Evolutionary conservation across 306 rosid genomes (phyloP), one percentile per base, ranked within the genome.

Genomic region (Cucurbita maxima): DNA sequence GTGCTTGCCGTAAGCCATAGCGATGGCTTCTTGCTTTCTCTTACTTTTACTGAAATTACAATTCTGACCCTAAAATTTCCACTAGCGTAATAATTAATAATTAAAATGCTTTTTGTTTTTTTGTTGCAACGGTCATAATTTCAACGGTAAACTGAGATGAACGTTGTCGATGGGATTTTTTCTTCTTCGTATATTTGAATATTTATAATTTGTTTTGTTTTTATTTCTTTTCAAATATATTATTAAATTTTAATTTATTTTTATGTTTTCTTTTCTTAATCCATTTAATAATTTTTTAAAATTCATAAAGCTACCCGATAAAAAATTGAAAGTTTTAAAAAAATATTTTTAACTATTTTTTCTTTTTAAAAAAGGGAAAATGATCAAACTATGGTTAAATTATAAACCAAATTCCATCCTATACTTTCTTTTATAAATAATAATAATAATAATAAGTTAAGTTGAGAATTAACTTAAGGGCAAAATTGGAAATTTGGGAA

Each of bases 1-100:
- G 58, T 71, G 77, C 74, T 69, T 75, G 84, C 83, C 78, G 79
- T 77, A 72, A 76, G 85, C 59, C 79, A n/a, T 16, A 18, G 40
- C 11, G 55, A 34, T 41, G 52, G 68, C 73, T 75, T 70, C 48
- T 25, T 20, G 25, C 74, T 48, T 59, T 47, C 30, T 36, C 30
- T 20, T 19, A 45, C 53, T 40, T 72, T 77, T 34, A 9, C 10
- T 18, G 54, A 56, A 80, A 78, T 83, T 36, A 78, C 79, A 14
- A 11, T 22, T 48, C 5, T 48, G 1, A 1, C 73, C 73, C 55
- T 25, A 4, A 1, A 37, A 43, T 8, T 61, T 37, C 22, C 20
- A 36, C 44, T 7, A 43, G 36, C 71, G n/a, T 6, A 60, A 25
- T 37, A 58, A 48, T 40, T 16, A 52, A 12, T 59, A 5, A 25